Conservation (phyloP, 2,329 filamentous ascomycete species). For the Paraphoma sp. region DNA sequence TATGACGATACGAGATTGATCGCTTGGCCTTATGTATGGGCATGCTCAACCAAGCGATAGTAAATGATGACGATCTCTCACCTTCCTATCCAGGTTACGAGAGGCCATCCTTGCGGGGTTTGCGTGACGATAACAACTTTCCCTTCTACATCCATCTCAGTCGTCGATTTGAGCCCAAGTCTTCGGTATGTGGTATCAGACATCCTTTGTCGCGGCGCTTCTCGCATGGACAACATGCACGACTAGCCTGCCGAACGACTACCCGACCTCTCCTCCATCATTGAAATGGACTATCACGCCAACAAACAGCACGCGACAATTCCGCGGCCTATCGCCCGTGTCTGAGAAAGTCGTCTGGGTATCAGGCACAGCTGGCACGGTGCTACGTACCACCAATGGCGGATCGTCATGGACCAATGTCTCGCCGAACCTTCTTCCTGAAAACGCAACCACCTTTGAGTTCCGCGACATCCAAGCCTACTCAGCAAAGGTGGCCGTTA, state of each 20-base stretch:
- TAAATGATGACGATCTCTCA: background rate
- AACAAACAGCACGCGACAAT: conserved; percentile 35
- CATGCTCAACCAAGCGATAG: background rate
- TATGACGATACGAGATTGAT: background rate
- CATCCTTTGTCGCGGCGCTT: background rate
- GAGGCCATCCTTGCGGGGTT: background rate
- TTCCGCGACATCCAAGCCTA: conserved; percentile 40
- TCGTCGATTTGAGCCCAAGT: background rate
- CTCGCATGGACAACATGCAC: background rate
- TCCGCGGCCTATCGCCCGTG: conserved; percentile 33
- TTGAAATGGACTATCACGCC: conserved; percentile 25
- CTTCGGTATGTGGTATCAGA: background rate
- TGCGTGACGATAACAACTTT: background rate
- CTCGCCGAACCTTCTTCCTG: conserved; percentile 24
- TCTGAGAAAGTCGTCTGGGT: conserved; percentile 28
- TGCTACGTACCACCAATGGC: conserved; percentile 30
- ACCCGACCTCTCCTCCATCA: background rate
- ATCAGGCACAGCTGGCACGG: conserved; percentile 34
- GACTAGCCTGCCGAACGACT: background rate
- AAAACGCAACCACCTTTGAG: conserved; percentile 28
- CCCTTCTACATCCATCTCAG: no score
- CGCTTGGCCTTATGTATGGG: background rate
- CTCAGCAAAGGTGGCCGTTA: conserved; percentile 21
- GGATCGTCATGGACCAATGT: conserved; percentile 33
- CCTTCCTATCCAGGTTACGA: conserved; percentile 4